A percentile compares a stretch with the other conserved stretches of the same genome.
These are phyloP conservation scores for Vitis labrusca DNA, from an alignment of 164 flowering plant species.

Conservation along the genomic window DNA sequence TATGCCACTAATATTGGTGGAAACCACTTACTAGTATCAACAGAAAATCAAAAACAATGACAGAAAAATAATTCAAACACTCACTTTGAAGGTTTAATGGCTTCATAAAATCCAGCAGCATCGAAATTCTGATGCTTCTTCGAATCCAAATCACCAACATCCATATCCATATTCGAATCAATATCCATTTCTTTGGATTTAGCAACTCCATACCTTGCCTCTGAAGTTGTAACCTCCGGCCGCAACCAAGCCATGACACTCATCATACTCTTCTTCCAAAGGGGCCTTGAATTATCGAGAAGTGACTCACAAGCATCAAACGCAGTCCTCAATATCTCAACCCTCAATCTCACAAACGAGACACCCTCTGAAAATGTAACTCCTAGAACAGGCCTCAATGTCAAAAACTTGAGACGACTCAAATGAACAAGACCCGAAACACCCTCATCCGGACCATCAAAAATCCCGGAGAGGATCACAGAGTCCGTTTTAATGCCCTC, in stretches of 20 bases:
- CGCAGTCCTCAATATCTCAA: constrained; percentile 61
- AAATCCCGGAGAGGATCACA: constrained; percentile 55
- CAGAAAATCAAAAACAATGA: too few relatives aligned
- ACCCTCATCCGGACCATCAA: constrained; percentile 86
- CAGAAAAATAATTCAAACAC: constrained; percentile 17
- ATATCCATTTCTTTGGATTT: constrained; percentile 22
- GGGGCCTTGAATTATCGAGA: constrained; percentile 52
- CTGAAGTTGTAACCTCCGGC: constrained; percentile 75
- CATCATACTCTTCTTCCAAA: constrained; percentile 91
- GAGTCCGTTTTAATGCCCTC: constrained; percentile 23
- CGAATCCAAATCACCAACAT: constrained; percentile 8
- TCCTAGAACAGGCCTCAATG: constrained; percentile 60
- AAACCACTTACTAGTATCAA: neutral
- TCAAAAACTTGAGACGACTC: constrained; percentile 53
- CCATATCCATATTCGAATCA: constrained; percentile 20
- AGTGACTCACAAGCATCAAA: constrained; percentile 76
- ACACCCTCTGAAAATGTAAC: constrained; percentile 21
- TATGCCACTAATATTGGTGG: neutral
- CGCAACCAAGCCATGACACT: constrained; percentile 87
- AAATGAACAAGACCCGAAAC: constrained; percentile 81
- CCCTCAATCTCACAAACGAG: constrained; percentile 54
- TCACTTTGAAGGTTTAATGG: constrained; percentile 93
- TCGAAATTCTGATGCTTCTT: constrained; percentile 48
- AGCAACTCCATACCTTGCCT: constrained; percentile 55
- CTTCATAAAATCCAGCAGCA: constrained; percentile 75